Evolutionary conservation across 176 grass and related monocot species (phyloP).

Genomic region (Phoenix roebelenii): DNA sequence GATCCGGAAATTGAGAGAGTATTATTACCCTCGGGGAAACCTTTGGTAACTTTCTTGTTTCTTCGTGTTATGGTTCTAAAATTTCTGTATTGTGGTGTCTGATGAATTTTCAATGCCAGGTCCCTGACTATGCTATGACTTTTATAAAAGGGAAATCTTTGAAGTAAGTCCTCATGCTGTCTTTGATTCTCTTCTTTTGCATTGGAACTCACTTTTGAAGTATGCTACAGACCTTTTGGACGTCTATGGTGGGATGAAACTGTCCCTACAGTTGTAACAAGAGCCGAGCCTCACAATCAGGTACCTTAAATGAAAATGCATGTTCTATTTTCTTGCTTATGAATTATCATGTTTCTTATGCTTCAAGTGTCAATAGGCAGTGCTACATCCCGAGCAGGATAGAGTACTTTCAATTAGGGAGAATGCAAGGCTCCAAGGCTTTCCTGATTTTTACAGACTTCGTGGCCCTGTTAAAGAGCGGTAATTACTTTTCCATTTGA

Average conservation of each 20-base stretch:
- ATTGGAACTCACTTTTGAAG: too few species aligned
- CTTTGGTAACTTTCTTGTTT: constrained; percentile 31
- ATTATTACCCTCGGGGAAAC: constrained; percentile 54
- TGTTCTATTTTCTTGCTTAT: neutral
- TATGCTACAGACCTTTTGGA: constrained; percentile 58
- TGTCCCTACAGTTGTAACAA: constrained; percentile 74
- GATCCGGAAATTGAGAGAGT: constrained; percentile 33
- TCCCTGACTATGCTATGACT: constrained; percentile 75
- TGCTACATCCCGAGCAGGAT: constrained; percentile 58
- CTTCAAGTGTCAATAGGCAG: constrained; percentile 18
- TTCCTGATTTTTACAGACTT: constrained; percentile 61
- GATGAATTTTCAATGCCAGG: constrained; percentile 22
- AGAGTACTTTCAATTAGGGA: constrained; percentile 60
- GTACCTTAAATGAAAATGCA: constrained; percentile 7
- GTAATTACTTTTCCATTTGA: constrained; percentile 15
- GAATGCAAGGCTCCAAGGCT: constrained; percentile 82
- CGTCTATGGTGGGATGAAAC: constrained; percentile 90
- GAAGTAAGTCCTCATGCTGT: constrained; percentile 31
- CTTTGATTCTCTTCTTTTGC: neutral
- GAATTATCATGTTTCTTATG: too few species aligned
- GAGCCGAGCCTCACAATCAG: constrained; percentile 80
- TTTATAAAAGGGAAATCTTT: constrained; percentile 53
- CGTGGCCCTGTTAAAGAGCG: constrained; percentile 44
- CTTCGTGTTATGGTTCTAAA: too few species aligned
- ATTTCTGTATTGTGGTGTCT: neutral